Evolutionary conservation across 352 stramenopile species (phyloP).

Genomic region (Pilasporangium apinafurcum): DNA sequence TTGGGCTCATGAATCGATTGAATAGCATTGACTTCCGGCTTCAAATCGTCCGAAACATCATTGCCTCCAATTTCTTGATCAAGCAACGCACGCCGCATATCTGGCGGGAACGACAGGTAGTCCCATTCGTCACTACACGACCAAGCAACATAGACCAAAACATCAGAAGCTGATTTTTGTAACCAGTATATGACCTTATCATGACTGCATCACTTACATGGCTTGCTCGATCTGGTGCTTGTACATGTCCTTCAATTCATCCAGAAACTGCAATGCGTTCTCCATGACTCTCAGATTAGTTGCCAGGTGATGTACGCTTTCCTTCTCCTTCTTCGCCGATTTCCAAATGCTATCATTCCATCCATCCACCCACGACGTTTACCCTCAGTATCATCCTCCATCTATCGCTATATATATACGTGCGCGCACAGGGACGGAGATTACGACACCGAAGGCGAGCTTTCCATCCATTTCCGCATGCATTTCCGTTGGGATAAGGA

Average conservation of each 20-base stretch:
- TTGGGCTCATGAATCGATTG: constrained; percentile 23
- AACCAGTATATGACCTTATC: neutral
- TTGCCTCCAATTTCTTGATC: constrained; percentile 39
- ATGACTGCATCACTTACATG: constrained; percentile 17
- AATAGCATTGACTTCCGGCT: constrained; percentile 22
- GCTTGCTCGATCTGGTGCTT: constrained; percentile 36
- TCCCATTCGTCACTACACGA: constrained; percentile 54
- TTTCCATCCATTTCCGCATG: no score
- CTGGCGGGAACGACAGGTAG: constrained; percentile 60
- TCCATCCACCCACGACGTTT: no score
- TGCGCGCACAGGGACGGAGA: no score
- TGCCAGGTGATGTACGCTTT: neutral
- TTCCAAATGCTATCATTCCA: no score
- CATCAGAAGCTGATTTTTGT: neutral
- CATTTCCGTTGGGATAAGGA: no score
- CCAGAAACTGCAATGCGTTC: constrained; percentile 25
- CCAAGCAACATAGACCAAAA: neutral
- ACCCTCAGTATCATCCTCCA: no score
- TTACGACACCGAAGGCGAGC: no score
- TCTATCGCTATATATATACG: no score
- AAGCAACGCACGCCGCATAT: constrained; percentile 52
- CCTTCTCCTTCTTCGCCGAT: neutral
- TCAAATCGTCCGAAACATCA: constrained; percentile 26
- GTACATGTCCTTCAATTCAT: constrained; percentile 37
- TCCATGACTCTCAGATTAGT: constrained; percentile 7